Evolutionary conservation across 2,329 filamentous ascomycete genomes (phyloP).

Genomic region (Nemania diffusa): DNA sequence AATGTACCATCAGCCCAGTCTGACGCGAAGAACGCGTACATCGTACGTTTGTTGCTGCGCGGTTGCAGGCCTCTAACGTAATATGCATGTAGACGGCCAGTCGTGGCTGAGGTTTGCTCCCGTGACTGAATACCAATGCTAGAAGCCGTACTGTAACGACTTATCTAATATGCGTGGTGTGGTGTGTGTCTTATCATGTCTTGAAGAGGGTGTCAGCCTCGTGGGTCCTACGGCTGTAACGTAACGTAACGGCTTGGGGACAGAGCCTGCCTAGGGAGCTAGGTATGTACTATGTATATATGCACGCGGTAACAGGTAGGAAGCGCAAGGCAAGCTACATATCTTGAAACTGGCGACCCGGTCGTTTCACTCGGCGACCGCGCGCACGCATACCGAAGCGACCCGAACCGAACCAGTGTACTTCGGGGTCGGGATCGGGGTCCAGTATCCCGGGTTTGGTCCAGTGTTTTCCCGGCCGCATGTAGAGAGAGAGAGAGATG

Average conservation of each 20-base stretch:
- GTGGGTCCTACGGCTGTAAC: not conserved
- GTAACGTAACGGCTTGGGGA: not conserved
- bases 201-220: not conserved
- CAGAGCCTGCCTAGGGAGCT: not conserved
- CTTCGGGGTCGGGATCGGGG: conserved; percentile 12
- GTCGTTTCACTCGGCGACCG: conserved; percentile 28
- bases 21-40: not conserved
- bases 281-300: not conserved
- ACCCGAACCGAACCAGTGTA: not conserved
- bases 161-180: too few species aligned
- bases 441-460: not conserved
- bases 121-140: conserved; percentile 15
- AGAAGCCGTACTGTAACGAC: conserved; percentile 4
- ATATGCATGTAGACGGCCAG: not conserved
- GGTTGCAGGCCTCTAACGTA: not conserved
- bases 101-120: not conserved
- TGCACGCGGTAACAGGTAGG: not conserved
- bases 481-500: too few species aligned
- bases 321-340: not conserved
- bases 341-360: conserved; percentile 7
- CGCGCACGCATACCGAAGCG: conserved; percentile 16
- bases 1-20: not conserved
- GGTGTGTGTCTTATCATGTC: not conserved
- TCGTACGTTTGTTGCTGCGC: not conserved
- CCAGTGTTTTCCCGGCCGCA: not conserved